Conservation (phyloP, 306 rosid species). For the Trifolium subterraneum region DNA sequence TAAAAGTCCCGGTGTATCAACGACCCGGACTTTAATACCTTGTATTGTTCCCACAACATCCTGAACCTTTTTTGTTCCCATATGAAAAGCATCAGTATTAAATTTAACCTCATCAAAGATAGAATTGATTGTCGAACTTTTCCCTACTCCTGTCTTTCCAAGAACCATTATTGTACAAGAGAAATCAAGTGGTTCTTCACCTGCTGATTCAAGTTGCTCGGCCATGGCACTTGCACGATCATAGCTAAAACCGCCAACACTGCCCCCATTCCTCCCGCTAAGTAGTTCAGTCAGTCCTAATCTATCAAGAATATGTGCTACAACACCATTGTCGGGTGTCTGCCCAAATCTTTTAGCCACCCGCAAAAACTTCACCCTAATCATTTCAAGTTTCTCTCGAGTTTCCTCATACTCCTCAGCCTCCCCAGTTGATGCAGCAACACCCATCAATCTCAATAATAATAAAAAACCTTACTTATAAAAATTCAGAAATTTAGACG, state of each 20-base stretch:
- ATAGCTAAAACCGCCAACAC: slow-evolving; percentile 96
- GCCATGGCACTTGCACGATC: slow-evolving; percentile 99
- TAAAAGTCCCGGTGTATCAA: slow-evolving; percentile 96
- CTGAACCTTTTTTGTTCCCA: slow-evolving; percentile 95
- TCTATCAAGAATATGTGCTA: slow-evolving; percentile 97
- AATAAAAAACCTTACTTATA: no score
- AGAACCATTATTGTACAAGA: slow-evolving; percentile 97
- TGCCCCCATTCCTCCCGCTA: slow-evolving; percentile 95
- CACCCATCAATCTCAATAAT: no score
- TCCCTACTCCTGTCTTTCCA: slow-evolving; percentile 97
- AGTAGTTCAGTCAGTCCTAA: slow-evolving; percentile 94
- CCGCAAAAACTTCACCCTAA: slow-evolving; percentile 90
- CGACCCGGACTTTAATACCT: slow-evolving; percentile 91
- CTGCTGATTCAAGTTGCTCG: slow-evolving; percentile 94
- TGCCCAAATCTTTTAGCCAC: slow-evolving; percentile 96
- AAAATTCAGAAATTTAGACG: no score
- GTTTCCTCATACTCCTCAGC: slow-evolving; percentile 93
- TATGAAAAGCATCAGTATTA: slow-evolving; percentile 83
- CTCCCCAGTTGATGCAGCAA: slow-evolving; percentile 69
- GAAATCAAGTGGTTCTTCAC: slow-evolving; percentile 94
- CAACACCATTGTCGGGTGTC: slow-evolving; percentile 99
- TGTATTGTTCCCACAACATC: slow-evolving; percentile 96
- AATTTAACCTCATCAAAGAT: slow-evolving; percentile 93
- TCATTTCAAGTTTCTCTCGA: slow-evolving; percentile 97
- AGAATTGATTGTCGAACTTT: slow-evolving; percentile 97